Conservation (phyloP, 371 early-diverging fungal species). For the Mucor sp. region DNA sequence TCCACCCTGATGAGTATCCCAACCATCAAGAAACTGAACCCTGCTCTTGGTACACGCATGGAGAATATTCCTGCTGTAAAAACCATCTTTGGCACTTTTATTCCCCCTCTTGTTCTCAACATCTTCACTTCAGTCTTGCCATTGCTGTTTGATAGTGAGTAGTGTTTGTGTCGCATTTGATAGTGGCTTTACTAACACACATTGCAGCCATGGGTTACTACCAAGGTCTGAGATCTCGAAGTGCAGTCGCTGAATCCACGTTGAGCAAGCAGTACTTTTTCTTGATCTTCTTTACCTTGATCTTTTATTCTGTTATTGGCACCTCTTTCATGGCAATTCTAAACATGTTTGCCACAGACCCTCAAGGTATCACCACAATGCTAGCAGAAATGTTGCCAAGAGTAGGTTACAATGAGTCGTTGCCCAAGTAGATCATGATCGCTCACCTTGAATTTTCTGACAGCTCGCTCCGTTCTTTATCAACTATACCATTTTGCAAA, state of each 20-base stretch:
- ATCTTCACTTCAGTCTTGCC: conserved; percentile 64
- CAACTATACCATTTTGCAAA: conserved; percentile 72
- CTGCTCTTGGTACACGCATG: conserved; percentile 15
- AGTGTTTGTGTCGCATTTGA: no score
- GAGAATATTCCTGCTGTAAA: conserved; percentile 31
- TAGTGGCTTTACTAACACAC: not conserved
- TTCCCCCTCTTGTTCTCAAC: conserved; percentile 57
- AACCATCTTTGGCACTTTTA: conserved; percentile 47
- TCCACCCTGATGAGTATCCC: conserved; percentile 52
- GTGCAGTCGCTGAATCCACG: conserved; percentile 46
- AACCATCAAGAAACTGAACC: conserved; percentile 29
- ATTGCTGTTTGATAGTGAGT: conserved; percentile 52
- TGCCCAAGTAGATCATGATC: not conserved
- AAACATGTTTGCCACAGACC: conserved; percentile 55
- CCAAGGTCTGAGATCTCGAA: conserved; percentile 47
- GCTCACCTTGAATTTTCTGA: not conserved
- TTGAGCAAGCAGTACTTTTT: conserved; percentile 81
- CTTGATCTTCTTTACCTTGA: conserved; percentile 84
- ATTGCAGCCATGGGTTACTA: conserved; percentile 37
- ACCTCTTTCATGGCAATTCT: conserved; percentile 67
- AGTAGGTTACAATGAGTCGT: conserved; percentile 16
- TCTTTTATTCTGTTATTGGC: conserved; percentile 81
- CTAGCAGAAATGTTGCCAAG: conserved; percentile 64
- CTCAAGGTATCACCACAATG: conserved; percentile 57
- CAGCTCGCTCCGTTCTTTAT: conserved; percentile 81